phyloP scores from a whole-genome alignment of 768 basidiomycete genomes.

The Tulasnella sp. region DNA sequence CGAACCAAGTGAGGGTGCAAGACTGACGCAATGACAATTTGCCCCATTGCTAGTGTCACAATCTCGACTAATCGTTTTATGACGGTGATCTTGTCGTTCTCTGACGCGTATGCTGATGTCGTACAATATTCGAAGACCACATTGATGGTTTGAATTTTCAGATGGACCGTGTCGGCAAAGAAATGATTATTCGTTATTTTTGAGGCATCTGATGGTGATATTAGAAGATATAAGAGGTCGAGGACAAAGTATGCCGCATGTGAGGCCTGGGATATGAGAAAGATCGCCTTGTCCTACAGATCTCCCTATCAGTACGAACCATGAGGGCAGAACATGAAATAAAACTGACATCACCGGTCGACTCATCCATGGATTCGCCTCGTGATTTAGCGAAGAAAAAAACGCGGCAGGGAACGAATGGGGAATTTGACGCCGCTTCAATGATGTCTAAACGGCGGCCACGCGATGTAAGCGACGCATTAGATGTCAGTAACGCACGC shows the following conservation, averaged over 20 bases:
- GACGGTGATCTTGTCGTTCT: not conserved
- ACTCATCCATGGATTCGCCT: not conserved
- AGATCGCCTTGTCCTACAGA: not conserved
- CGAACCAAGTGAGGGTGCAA: slow-evolving; percentile 30
- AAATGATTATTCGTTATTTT: not conserved
- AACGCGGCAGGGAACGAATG: not conserved
- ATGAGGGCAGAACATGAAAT: not conserved
- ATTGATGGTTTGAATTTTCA: not conserved
- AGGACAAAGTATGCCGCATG: not conserved
- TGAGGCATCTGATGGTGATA: not conserved
- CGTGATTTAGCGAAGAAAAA: not conserved
- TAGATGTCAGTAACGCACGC: not conserved
- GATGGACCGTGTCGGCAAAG: not conserved
- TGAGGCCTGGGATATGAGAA: not conserved
- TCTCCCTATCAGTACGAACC: not conserved
- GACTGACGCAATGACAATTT: not conserved
- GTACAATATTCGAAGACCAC: slow-evolving; percentile 1
- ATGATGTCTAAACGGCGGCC: not conserved
- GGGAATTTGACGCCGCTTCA: not conserved
- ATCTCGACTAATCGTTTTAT: not conserved
- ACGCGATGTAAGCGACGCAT: not conserved
- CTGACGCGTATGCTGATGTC: not conserved
- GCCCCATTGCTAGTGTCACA: not conserved
- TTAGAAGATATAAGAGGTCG: slow-evolving; percentile 1
- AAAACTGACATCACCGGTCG: not conserved